Percentiles rank a stretch among this genome's conserved stretches.
Conservation (phyloP, 1,139 yeast genomes). For the Debaryomycetaceae sp. region DNA sequence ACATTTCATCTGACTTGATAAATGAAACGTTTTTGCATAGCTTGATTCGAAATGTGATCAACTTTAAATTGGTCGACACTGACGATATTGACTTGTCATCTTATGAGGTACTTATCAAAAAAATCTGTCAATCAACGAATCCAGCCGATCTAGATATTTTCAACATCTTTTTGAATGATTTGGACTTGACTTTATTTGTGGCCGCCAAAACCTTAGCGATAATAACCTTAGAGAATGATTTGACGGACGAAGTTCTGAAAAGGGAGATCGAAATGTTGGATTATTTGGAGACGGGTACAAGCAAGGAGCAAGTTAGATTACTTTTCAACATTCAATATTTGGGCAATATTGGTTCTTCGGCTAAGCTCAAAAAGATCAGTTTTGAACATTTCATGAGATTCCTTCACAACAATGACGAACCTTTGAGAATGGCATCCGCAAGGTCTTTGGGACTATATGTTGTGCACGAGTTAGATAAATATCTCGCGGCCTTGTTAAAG, state of each 20-base stretch:
- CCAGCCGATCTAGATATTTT: conserved; percentile 7
- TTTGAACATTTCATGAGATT: conserved; percentile 28
- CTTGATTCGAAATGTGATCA: conserved; percentile 4
- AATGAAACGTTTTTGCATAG: conserved; percentile 1
- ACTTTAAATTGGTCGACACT: conserved; percentile 6
- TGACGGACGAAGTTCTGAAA: conserved; percentile 24
- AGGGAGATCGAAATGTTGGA: conserved; percentile 27
- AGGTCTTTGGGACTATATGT: conserved; percentile 52
- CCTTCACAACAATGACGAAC: conserved; percentile 31
- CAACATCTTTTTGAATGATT: conserved; percentile 8
- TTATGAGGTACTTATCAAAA: conserved; percentile 6
- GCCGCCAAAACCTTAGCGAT: conserved; percentile 41
- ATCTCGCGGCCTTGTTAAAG: conserved; percentile 29
- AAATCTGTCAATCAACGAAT: conserved; percentile 9
- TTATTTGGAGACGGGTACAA: conserved; percentile 18
- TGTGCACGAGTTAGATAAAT: conserved; percentile 29
- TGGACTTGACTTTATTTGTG: conserved; percentile 18
- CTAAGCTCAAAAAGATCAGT: conserved; percentile 18
- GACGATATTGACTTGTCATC: conserved; percentile 7
- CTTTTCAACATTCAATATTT: conserved; percentile 37
- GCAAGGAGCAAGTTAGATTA: conserved; percentile 12
- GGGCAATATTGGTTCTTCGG: conserved; percentile 44
- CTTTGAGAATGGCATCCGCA: conserved; percentile 45
- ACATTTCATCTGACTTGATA: conserved; percentile 3
- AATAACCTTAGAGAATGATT: conserved; percentile 29